Evolutionary conservation across 139 green algal species (phyloP).

Genomic region (Asterochloris sp.): DNA sequence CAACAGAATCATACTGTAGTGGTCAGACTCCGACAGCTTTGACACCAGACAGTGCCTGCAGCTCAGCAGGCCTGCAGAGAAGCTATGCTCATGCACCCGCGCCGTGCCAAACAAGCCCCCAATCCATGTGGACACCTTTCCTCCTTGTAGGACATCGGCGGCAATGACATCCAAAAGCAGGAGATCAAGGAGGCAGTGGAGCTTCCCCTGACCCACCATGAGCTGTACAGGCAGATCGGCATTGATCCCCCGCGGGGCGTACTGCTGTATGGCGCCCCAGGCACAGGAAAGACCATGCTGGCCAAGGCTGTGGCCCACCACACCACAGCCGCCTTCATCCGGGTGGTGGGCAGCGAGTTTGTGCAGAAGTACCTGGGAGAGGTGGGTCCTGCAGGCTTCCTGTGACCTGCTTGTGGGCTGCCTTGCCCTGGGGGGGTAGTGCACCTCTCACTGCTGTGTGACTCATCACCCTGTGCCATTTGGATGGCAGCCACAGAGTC

Average conservation of each 20-base stretch:
- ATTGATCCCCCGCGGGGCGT: conserved; percentile 97
- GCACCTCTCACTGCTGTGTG: no score
- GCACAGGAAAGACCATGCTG: conserved; percentile 94
- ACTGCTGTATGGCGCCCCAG: conserved; percentile 91
- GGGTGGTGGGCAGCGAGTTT: conserved; percentile 97
- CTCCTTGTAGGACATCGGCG: conserved; percentile 87
- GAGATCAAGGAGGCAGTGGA: conserved; percentile 99
- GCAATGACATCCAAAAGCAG: conserved; percentile 98
- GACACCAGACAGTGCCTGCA: not conserved
- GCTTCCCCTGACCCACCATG: conserved; percentile 93
- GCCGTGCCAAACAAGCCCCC: not conserved
- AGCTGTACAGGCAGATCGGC: conserved; percentile 93
- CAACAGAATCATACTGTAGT: not conserved
- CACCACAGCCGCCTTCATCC: conserved; percentile 96
- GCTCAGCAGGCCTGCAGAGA: not conserved
- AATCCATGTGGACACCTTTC: not conserved
- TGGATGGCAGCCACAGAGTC: no score
- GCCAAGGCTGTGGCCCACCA: conserved; percentile 96
- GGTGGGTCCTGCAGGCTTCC: conserved; percentile 29
- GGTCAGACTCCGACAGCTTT: not conserved
- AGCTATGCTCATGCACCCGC: not conserved
- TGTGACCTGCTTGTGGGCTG: not conserved
- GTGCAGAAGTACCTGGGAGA: conserved; percentile 99
- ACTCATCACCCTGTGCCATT: no score
- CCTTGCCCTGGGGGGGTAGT: no score